Conservation (phyloP, 495 filamentous ascomycete species). For the Lichina pygmaea region DNA sequence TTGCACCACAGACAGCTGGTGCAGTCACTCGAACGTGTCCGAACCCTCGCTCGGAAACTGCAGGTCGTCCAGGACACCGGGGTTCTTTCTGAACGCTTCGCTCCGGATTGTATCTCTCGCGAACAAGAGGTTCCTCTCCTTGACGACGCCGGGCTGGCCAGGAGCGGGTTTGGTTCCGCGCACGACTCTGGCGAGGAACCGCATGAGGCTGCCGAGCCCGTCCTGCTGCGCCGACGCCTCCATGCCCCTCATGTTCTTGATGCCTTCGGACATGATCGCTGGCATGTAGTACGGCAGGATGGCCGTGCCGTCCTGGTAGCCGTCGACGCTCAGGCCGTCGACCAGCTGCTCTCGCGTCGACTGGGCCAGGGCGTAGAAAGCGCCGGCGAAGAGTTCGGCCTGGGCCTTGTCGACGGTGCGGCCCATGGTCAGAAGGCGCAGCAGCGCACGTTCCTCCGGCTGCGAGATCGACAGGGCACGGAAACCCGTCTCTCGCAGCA, state of each 20-base stretch:
- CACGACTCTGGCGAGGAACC: constrained; percentile 6
- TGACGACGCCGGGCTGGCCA: constrained; percentile 1
- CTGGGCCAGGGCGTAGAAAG: constrained; percentile 4
- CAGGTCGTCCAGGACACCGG: constrained; percentile 4
- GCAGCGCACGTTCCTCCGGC: constrained; percentile 7
- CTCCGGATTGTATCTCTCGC: constrained; percentile 4
- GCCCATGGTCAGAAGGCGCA: constrained; percentile 8
- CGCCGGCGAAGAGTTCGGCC: constrained; percentile 4
- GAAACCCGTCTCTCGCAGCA: constrained; percentile 7
- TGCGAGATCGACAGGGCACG: constrained; percentile 7
- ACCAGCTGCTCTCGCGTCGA: constrained; percentile 1
- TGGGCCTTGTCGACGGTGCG: constrained; percentile 3
- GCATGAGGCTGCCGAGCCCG: constrained; percentile 3
- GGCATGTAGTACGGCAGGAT: constrained; percentile 9
- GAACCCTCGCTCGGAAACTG: neutral
- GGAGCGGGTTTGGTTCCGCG: constrained; percentile 1
- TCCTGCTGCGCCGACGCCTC: neutral
- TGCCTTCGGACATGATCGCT: constrained; percentile 4
- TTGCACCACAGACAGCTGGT: neutral
- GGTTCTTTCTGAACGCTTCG: constrained; percentile 3
- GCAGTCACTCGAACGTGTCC: neutral
- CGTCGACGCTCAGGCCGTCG: constrained; percentile 8
- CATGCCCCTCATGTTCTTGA: neutral
- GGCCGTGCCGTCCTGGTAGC: constrained; percentile 6
- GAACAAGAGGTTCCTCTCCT: constrained; percentile 6